A percentile compares a stretch with the other conserved stretches of the same genome.
Evolutionary conservation across 1,139 yeast genomes (phyloP).

Genomic region (Taiozyma onychis): DNA sequence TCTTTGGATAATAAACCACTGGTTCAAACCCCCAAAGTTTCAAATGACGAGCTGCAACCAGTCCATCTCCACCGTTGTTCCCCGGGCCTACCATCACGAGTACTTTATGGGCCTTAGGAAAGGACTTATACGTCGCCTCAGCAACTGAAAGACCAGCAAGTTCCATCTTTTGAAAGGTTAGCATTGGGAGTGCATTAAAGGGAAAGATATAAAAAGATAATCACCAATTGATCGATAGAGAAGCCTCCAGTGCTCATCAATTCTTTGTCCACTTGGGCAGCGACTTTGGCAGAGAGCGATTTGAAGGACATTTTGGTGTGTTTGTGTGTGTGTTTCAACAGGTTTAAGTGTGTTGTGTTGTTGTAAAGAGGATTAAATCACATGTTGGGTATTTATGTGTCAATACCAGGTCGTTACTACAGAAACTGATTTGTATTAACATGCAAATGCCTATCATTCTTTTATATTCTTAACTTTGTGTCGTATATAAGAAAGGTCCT

Average conservation of each 20-base stretch:
- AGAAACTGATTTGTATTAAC: no score
- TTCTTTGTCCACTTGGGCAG: slow-evolving; percentile 77
- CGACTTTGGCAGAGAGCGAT: slow-evolving; percentile 58
- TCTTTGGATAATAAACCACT: slow-evolving; percentile 60
- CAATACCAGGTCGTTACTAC: background rate
- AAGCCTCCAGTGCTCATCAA: slow-evolving; percentile 80
- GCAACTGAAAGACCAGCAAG: slow-evolving; percentile 94
- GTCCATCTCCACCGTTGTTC: slow-evolving; percentile 93
- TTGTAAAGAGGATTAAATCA: no score
- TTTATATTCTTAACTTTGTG: slow-evolving; percentile 10
- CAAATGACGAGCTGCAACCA: slow-evolving; percentile 91
- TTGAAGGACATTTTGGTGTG: slow-evolving; percentile 20
- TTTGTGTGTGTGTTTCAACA: background rate
- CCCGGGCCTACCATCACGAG: slow-evolving; percentile 90
- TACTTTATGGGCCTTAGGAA: slow-evolving; percentile 47
- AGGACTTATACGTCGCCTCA: slow-evolving; percentile 66
- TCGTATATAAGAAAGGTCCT: slow-evolving; percentile 18
- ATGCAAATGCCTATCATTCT: background rate
- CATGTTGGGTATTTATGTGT: no score
- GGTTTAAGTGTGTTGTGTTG: background rate
- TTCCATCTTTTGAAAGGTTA: slow-evolving; percentile 54
- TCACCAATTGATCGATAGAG: slow-evolving; percentile 75
- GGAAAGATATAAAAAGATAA: slow-evolving; percentile 9
- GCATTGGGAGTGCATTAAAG: background rate
- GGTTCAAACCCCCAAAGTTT: slow-evolving; percentile 77